Percentiles rank a stretch among this genome's conserved stretches.
These are phyloP conservation scores for Aspergillus quadrilineatus DNA, from an alignment of 2,329 filamentous ascomycete genomes.

Conservation along the genomic window DNA sequence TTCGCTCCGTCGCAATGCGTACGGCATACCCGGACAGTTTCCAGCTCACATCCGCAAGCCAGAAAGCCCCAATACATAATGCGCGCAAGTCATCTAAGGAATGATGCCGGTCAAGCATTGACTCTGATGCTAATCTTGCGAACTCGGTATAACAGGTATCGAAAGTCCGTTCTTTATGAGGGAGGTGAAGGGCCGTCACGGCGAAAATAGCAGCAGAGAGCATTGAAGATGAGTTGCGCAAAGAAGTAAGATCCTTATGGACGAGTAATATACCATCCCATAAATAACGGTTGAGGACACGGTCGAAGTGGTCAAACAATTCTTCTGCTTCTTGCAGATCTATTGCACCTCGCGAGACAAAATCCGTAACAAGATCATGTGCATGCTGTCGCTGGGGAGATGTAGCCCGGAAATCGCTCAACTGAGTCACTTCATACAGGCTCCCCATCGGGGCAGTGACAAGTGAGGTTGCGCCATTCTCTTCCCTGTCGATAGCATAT, in stretches of 20 bases:
- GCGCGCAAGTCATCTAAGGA: slow-evolving; percentile 54
- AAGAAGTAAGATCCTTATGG: slow-evolving; percentile 47
- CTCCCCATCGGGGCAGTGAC: slow-evolving; percentile 49
- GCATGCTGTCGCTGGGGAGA: slow-evolving; percentile 33
- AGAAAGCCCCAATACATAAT: slow-evolving; percentile 56
- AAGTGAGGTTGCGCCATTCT: slow-evolving; percentile 36
- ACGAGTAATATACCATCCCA: slow-evolving; percentile 48
- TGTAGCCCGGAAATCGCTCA: slow-evolving; percentile 38
- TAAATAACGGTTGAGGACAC: slow-evolving; percentile 42
- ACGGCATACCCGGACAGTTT: slow-evolving; percentile 46
- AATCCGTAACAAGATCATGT: slow-evolving; percentile 45
- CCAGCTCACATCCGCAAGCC: slow-evolving; percentile 56
- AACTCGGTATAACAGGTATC: slow-evolving; percentile 54
- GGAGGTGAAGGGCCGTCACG: slow-evolving; percentile 52
- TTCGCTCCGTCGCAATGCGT: slow-evolving; percentile 45
- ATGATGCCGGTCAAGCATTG: slow-evolving; percentile 54
- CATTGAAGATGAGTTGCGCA: slow-evolving; percentile 49
- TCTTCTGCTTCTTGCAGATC: slow-evolving; percentile 45
- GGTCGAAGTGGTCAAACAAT: slow-evolving; percentile 41
- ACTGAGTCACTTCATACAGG: slow-evolving; percentile 50
- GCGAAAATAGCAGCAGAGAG: slow-evolving; percentile 47
- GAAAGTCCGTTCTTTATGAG: slow-evolving; percentile 47
- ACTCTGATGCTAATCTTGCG: slow-evolving; percentile 51
- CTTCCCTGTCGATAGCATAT: slow-evolving; percentile 38
- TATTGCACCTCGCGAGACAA: slow-evolving; percentile 52